Percentiles rank a stretch among this genome's conserved stretches.
Conservation (phyloP, 75 land plant genomes). For the Ceratopteris richardii region DNA sequence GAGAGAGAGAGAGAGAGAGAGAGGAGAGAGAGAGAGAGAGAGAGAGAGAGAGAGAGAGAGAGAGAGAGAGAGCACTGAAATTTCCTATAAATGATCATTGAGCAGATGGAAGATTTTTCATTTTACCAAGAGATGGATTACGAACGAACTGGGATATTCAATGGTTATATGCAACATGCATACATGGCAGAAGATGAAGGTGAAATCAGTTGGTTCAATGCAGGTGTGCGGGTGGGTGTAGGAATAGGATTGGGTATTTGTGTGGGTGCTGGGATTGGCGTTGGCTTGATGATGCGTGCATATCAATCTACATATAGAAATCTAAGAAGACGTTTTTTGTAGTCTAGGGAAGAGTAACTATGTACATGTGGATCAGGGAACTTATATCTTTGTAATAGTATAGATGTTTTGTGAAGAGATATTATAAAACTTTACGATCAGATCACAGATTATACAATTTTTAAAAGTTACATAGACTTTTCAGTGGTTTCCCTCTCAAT, state of each 20-base stretch:
- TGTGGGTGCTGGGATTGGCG: slow-evolving; percentile 74
- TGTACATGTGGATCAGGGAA: no score
- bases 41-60: no score
- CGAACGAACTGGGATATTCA: slow-evolving; percentile 1
- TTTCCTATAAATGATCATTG: neutral
- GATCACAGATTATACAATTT: no score
- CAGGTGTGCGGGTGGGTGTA: slow-evolving; percentile 80
- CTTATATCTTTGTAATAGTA: no score
- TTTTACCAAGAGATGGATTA: slow-evolving; percentile 11
- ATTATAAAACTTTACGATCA: no score
- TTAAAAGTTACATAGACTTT: no score
- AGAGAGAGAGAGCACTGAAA: no score
- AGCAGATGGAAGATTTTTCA: slow-evolving; percentile 7
- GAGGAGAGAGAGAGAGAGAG: no score
- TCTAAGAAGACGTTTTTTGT: slow-evolving; percentile 34
- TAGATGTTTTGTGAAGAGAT: no score
- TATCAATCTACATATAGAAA: slow-evolving; percentile 62
- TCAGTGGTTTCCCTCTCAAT: no score
- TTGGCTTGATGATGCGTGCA: slow-evolving; percentile 62
- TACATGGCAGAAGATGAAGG: slow-evolving; percentile 61
- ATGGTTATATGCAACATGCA: slow-evolving; percentile 22
- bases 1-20: no score
- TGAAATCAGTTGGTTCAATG: slow-evolving; percentile 74
- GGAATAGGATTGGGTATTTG: slow-evolving; percentile 85
- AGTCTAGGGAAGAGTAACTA: neutral